Percentiles rank a stretch among this genome's conserved stretches.
These are phyloP conservation scores for Lecanicillium sp. DNA, from an alignment of 2,329 filamentous ascomycete genomes.

Conservation along the genomic window DNA sequence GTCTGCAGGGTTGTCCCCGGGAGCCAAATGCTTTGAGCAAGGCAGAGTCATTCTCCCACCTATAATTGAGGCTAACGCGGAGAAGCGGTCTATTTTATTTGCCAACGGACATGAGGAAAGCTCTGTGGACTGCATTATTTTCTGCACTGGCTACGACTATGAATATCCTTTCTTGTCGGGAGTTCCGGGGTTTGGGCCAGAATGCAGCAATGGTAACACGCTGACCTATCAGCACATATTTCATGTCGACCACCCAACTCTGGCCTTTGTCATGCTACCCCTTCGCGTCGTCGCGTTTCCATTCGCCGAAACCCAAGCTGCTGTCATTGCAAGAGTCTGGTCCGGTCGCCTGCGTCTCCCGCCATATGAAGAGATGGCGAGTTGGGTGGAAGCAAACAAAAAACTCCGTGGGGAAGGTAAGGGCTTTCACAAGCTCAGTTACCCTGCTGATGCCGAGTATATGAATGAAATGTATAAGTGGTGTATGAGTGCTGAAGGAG, in stretches of 20 bases:
- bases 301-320: neutral
- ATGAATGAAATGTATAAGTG: conserved; percentile 1
- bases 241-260: neutral
- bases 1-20: neutral
- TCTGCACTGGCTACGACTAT: conserved; percentile 2
- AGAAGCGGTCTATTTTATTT: neutral
- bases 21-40: conserved; percentile 1
- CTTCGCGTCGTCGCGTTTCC: neutral
- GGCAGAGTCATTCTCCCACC: neutral
- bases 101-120: neutral
- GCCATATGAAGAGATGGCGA: neutral
- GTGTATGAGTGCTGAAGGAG: conserved; percentile 2
- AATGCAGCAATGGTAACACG: neutral
- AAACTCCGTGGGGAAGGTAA: neutral
- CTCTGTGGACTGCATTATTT: neutral
- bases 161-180: neutral
- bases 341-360: neutral
- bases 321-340: neutral
- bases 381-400: neutral
- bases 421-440: neutral
- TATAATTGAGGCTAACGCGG: neutral
- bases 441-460: neutral
- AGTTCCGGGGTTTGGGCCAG: neutral
- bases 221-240: neutral
- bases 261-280: neutral